These are phyloP conservation scores for Alternaria panax DNA, from an alignment of 2,329 filamentous ascomycete species.

Conservation along the genomic window DNA sequence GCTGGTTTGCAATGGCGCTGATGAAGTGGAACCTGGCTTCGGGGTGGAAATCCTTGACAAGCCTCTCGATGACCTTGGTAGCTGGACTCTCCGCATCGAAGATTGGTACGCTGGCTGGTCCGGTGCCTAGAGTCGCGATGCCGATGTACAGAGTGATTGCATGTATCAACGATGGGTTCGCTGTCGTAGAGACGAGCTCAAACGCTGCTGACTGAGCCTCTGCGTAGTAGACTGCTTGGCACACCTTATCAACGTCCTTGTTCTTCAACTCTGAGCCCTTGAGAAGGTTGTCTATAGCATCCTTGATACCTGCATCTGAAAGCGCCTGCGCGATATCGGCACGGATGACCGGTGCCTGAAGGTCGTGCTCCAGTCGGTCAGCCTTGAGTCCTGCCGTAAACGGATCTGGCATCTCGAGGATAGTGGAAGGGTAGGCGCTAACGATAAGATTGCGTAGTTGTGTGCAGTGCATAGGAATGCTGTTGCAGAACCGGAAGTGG, in stretches of 20 bases:
- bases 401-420: slow-evolving; percentile 75
- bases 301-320: slow-evolving; percentile 61
- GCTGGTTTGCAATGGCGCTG: slow-evolving; percentile 85
- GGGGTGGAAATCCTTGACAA: slow-evolving; percentile 76
- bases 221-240: slow-evolving; percentile 72
- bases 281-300: slow-evolving; percentile 61
- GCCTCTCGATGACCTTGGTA: slow-evolving; percentile 74
- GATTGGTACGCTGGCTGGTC: slow-evolving; percentile 65
- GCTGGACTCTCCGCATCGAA: slow-evolving; percentile 73
- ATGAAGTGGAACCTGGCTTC: slow-evolving; percentile 87
- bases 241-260: slow-evolving; percentile 78
- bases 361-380: slow-evolving; percentile 77
- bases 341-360: slow-evolving; percentile 69
- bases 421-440: slow-evolving; percentile 75
- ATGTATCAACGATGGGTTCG: slow-evolving; percentile 76
- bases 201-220: slow-evolving; percentile 67
- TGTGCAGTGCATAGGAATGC: slow-evolving; percentile 81
- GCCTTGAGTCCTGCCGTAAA: slow-evolving; percentile 76
- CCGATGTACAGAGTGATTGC: slow-evolving; percentile 86
- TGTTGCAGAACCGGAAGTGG: slow-evolving; percentile 80
- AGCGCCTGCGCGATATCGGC: slow-evolving; percentile 66
- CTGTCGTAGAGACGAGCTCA: slow-evolving; percentile 70
- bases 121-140: slow-evolving; percentile 70
- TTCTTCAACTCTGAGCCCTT: slow-evolving; percentile 66
- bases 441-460: slow-evolving; percentile 90